A percentile compares a stretch with the other conserved stretches of the same genome.
Evolutionary conservation across 306 rosid genomes (phyloP).

Genomic region (Prunus padus): DNA sequence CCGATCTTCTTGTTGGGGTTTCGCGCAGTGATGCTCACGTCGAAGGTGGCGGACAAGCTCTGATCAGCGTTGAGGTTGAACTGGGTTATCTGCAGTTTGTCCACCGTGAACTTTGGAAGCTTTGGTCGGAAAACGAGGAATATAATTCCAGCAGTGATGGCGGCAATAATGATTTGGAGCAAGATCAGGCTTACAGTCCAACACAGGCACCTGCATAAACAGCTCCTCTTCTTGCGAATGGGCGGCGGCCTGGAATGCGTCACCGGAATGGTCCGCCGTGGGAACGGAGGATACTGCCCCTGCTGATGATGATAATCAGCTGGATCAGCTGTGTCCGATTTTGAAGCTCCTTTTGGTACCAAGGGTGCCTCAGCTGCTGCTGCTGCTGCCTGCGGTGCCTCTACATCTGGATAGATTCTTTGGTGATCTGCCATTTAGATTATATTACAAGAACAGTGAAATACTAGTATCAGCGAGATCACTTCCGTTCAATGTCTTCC

Average conservation of each 20-base stretch:
- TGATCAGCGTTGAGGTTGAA: slow-evolving; percentile 29
- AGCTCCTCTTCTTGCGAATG: slow-evolving; percentile 47
- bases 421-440: slow-evolving; percentile 60
- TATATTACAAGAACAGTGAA: too few relatives aligned
- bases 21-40: slow-evolving; percentile 57
- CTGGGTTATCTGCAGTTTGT: slow-evolving; percentile 38
- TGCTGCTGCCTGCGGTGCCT: slow-evolving; percentile 45
- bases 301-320: not conserved
- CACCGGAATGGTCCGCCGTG: slow-evolving; percentile 34
- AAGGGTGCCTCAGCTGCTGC: slow-evolving; percentile 52
- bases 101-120: slow-evolving; percentile 67
- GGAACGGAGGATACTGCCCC: slow-evolving; percentile 27
- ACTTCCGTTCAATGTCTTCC: too few relatives aligned
- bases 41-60: slow-evolving; percentile 45
- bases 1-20: slow-evolving; percentile 92
- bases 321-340: slow-evolving; percentile 46
- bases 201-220: slow-evolving; percentile 60
- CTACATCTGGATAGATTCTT: slow-evolving; percentile 76
- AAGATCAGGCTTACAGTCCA: slow-evolving; percentile 43
- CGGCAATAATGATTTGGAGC: slow-evolving; percentile 44
- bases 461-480: too few relatives aligned
- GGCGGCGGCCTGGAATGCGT: slow-evolving; percentile 55
- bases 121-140: slow-evolving; percentile 81
- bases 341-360: slow-evolving; percentile 34
- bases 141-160: slow-evolving; percentile 46